Conservation (phyloP, 805 yeast genomes). For the Wickerhamiella alocasiicola region DNA sequence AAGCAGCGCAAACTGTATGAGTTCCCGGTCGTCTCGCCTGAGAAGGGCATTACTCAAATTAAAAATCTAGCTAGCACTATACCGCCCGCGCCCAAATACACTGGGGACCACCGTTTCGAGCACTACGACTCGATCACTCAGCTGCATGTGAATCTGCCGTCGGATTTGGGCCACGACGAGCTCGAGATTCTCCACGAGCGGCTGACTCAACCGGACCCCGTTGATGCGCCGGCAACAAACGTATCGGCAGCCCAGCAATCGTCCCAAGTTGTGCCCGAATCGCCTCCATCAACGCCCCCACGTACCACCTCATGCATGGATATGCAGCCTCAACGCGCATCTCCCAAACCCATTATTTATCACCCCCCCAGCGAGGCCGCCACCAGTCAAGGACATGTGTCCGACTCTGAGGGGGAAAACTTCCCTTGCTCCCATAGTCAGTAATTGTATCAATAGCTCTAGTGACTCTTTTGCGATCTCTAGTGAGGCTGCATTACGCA, state of each 20-base stretch:
- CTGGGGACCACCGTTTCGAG: background rate
- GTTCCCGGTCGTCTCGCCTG: slow-evolving; percentile 7
- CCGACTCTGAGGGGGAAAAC: background rate
- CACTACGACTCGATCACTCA: background rate
- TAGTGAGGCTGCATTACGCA: no score
- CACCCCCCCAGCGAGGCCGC: background rate
- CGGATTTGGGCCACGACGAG: background rate
- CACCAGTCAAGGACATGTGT: background rate
- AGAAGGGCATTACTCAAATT: background rate
- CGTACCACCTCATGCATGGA: no score
- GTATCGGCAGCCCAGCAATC: no score
- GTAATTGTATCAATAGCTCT: background rate
- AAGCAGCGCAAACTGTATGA: background rate
- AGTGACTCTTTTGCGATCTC: no score
- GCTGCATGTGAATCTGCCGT: slow-evolving; percentile 1
- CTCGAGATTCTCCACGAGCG: slow-evolving; percentile 3
- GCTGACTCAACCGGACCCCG: background rate
- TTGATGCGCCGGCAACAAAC: no score
- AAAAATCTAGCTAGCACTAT: background rate
- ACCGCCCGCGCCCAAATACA: background rate
- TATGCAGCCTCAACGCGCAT: no score
- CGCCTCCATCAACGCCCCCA: no score
- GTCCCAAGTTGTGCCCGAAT: no score
- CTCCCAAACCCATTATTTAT: no score
- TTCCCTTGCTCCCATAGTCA: background rate